Evolutionary conservation across 139 green algal genomes (phyloP).

Genomic region (Micractinium conductrix): DNA sequence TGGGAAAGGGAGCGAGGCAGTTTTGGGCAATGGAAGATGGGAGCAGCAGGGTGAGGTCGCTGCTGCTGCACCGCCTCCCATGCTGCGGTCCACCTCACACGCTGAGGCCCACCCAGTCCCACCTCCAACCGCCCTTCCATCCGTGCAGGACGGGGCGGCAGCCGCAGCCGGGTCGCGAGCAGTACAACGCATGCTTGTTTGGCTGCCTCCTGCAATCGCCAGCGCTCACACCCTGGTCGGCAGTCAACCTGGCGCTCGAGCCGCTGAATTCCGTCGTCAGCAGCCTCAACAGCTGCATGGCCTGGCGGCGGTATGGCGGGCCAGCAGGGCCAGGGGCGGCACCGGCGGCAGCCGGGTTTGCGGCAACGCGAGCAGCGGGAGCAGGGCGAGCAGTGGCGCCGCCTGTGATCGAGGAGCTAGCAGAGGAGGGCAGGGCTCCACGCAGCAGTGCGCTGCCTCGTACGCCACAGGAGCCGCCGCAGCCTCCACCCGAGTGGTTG

Average conservation of each 20-base stretch:
- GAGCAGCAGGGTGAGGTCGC: too few relatives aligned
- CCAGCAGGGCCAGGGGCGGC: background rate
- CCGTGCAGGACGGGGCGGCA: slow-evolving; percentile 8
- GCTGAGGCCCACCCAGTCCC: background rate
- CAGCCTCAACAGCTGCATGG: slow-evolving; percentile 15
- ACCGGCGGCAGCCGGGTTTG: too few relatives aligned
- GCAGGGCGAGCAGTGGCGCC: background rate
- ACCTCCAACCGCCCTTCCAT: background rate
- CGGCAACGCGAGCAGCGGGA: too few relatives aligned
- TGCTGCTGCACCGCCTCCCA: too few relatives aligned
- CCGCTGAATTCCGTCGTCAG: background rate
- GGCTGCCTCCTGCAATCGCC: background rate
- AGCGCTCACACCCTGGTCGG: background rate
- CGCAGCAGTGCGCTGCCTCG: too few relatives aligned
- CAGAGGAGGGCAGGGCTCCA: too few relatives aligned
- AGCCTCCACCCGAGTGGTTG: slow-evolving; percentile 9
- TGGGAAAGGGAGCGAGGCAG: too few relatives aligned
- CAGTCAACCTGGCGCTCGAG: background rate
- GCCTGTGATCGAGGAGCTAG: background rate
- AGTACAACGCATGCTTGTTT: slow-evolving; percentile 22
- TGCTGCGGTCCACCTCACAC: too few relatives aligned
- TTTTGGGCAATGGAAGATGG: too few relatives aligned
- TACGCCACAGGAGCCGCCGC: background rate
- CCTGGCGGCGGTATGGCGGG: background rate
- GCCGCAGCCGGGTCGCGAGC: background rate